These are phyloP conservation scores for Trichoderma arundinaceum DNA, from an alignment of 2,329 filamentous ascomycete species.

Conservation along the genomic window DNA sequence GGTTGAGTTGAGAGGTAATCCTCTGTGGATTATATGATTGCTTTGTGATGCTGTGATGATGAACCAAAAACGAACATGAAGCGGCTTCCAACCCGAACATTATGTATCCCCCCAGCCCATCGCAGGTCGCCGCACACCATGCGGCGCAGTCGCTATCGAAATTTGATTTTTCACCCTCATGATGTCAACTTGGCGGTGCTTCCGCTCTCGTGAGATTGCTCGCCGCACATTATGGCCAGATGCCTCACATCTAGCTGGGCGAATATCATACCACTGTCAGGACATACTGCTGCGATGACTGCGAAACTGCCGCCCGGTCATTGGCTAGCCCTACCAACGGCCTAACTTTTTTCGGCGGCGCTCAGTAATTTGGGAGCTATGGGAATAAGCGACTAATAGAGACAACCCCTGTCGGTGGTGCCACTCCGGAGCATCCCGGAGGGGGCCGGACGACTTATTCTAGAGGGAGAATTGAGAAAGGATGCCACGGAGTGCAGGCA, in stretches of 20 bases:
- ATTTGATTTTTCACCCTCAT: background rate
- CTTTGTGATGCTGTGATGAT: slow-evolving; percentile 25
- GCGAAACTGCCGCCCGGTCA: slow-evolving; percentile 5
- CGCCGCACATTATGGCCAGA: slow-evolving; percentile 22
- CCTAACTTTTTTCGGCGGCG: background rate
- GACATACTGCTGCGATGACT: slow-evolving; percentile 17
- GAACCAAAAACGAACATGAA: background rate
- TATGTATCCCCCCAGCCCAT: slow-evolving; percentile 25
- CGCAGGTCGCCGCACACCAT: slow-evolving; percentile 21
- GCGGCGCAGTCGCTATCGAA: background rate
- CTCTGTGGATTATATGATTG: slow-evolving; percentile 16
- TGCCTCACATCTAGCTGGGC: background rate
- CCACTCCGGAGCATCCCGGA: slow-evolving; percentile 30
- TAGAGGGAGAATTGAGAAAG: background rate
- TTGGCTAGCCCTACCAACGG: slow-evolving; percentile 4
- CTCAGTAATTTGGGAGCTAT: background rate
- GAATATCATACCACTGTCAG: slow-evolving; percentile 32
- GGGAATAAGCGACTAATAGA: background rate
- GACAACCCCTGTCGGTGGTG: slow-evolving; percentile 21
- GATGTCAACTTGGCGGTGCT: slow-evolving; percentile 22
- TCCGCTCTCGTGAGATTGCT: slow-evolving; percentile 14
- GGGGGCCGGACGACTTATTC: background rate
- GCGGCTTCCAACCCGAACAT: slow-evolving; percentile 18
- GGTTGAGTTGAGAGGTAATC: slow-evolving; percentile 31
- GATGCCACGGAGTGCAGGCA: background rate